Conservation (phyloP, 2,329 filamentous ascomycete species). For the Didymella exigua region DNA sequence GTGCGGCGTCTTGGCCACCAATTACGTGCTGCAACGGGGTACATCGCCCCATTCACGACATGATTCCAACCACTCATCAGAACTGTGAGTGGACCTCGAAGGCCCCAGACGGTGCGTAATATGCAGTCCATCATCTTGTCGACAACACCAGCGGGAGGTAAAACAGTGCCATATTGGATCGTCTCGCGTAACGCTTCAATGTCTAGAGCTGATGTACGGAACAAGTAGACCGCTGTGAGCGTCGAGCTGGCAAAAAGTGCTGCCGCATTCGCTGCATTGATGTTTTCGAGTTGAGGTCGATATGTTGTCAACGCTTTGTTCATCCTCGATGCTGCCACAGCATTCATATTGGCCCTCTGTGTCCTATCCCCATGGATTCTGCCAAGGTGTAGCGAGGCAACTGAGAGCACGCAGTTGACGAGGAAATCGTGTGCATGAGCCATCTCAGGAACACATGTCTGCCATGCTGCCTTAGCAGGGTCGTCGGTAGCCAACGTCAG, state of each 20-base stretch:
- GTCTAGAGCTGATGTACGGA: conserved; percentile 40
- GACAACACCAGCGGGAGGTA: conserved; percentile 28
- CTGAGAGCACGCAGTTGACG: conserved; percentile 53
- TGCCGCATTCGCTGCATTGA: conserved; percentile 51
- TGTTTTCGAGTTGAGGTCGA: conserved; percentile 36
- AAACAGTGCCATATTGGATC: conserved; percentile 23
- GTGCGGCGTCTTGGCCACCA: conserved; percentile 42
- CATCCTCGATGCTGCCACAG: conserved; percentile 41
- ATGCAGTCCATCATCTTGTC: conserved; percentile 37
- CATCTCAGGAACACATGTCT: conserved; percentile 42
- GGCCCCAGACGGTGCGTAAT: conserved; percentile 35
- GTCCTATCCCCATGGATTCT: conserved; percentile 41
- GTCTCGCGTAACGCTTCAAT: conserved; percentile 37
- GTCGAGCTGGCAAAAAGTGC: conserved; percentile 48
- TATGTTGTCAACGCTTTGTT: conserved; percentile 42
- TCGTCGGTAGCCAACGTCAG: conserved; percentile 39
- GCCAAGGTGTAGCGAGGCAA: conserved; percentile 54
- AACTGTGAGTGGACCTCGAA: conserved; percentile 40
- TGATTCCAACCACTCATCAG: conserved; percentile 41
- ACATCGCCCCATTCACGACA: conserved; percentile 37
- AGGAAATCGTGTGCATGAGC: conserved; percentile 53
- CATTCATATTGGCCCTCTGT: conserved; percentile 33
- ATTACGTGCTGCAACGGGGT: conserved; percentile 33
- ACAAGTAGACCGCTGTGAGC: conserved; percentile 43
- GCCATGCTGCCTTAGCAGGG: conserved; percentile 43